These are phyloP conservation scores for Podochytrium sp. DNA, from an alignment of 192 early-diverging fungal genomes.

Conservation along the genomic window DNA sequence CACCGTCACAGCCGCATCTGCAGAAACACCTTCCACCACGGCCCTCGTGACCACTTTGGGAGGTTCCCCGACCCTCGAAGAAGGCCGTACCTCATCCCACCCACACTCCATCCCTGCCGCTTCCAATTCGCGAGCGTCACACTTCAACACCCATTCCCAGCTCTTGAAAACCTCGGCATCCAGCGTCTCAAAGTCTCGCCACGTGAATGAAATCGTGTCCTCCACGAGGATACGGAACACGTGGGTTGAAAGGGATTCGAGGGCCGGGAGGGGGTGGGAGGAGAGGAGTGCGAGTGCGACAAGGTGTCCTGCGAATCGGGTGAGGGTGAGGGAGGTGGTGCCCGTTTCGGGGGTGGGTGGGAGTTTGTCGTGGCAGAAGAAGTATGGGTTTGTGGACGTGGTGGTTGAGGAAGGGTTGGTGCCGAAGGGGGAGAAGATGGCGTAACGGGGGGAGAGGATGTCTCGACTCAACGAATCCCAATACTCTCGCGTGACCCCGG, in stretches of 20 bases:
- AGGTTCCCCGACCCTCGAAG: neutral
- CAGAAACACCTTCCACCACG: neutral
- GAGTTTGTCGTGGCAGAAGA: slow-evolving; percentile 4
- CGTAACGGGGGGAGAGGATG: slow-evolving; percentile 8
- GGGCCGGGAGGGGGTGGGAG: slow-evolving; percentile 1
- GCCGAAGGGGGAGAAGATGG: slow-evolving; percentile 6
- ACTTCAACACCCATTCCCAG: slow-evolving; percentile 12
- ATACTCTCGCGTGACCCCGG: slow-evolving; percentile 21
- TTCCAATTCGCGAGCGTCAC: neutral
- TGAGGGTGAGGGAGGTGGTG: neutral
- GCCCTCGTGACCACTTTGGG: slow-evolving; percentile 6
- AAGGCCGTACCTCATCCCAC: neutral
- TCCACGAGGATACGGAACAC: neutral
- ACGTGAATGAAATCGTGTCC: slow-evolving; percentile 6
- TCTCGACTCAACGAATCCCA: slow-evolving; percentile 26
- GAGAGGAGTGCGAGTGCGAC: slow-evolving; percentile 12
- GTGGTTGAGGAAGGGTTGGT: neutral
- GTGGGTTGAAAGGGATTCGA: slow-evolving; percentile 15
- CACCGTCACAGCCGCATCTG: neutral
- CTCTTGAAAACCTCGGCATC: slow-evolving; percentile 7
- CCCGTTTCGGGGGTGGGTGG: neutral
- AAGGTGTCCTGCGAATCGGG: slow-evolving; percentile 13
- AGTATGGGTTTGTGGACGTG: neutral
- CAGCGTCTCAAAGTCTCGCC: slow-evolving; percentile 21
- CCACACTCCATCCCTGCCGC: neutral